Evolutionary conservation across 371 early-diverging fungal genomes (phyloP).

Genomic region (Mortierella sp.): DNA sequence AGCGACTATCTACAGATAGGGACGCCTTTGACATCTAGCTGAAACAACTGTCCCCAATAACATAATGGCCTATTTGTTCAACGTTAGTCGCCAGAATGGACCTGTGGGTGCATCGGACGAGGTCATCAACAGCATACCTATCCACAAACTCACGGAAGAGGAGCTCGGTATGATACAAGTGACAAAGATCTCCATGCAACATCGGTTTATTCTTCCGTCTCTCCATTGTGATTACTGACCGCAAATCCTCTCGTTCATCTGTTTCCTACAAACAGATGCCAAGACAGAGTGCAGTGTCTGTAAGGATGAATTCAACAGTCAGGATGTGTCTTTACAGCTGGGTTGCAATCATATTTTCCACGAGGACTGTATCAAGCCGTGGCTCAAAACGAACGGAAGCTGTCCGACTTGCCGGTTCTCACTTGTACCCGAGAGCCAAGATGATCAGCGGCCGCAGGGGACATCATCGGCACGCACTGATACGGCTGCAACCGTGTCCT

Average conservation of each 20-base stretch:
- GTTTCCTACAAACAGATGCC: conserved; percentile 34
- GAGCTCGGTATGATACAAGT: conserved; percentile 58
- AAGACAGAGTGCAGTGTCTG: conserved; percentile 82
- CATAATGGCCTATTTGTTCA: background rate
- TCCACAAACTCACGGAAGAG: conserved; percentile 59
- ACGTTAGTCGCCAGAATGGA: conserved; percentile 59
- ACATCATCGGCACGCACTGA: background rate
- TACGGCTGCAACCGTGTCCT: too few species aligned
- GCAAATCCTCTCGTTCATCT: too few species aligned
- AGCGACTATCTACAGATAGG: background rate
- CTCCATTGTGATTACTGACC: too few species aligned
- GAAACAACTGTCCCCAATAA: too few species aligned
- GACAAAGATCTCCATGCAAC: background rate
- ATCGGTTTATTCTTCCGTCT: background rate
- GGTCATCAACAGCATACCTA: conserved; percentile 65
- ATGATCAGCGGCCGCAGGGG: background rate
- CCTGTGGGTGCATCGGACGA: conserved; percentile 79
- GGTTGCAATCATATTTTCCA: conserved; percentile 91
- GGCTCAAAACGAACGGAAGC: conserved; percentile 87
- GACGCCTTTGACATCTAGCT: too few species aligned
- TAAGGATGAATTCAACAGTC: conserved; percentile 76
- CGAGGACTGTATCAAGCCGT: conserved; percentile 87
- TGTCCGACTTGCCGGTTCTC: conserved; percentile 84
- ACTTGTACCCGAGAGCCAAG: conserved; percentile 19
- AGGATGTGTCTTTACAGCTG: conserved; percentile 68